phyloP scores from a whole-genome alignment of 2,329 filamentous ascomycete species.

The Colletotrichum orbiculare region DNA sequence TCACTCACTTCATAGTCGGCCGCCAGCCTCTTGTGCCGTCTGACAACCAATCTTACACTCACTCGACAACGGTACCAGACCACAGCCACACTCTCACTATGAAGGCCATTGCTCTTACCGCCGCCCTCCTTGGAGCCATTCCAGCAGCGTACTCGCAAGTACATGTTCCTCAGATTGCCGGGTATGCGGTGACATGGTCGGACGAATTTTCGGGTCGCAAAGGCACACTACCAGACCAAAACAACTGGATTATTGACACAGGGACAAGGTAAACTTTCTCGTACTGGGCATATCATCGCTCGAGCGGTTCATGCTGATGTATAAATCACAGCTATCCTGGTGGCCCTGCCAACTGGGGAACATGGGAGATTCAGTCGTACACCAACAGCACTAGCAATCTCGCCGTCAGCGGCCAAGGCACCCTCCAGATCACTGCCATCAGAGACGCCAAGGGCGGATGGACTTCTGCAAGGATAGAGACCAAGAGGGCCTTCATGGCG shows the following conservation, averaged over 20 bases:
- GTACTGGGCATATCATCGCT: too few species aligned
- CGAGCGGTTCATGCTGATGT: too few species aligned
- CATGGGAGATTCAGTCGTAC: constrained; percentile 59
- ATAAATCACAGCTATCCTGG: constrained; percentile 50
- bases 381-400: constrained; percentile 54
- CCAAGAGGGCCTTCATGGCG: constrained; percentile 45
- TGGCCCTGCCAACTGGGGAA: constrained; percentile 58
- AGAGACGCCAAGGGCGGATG: constrained; percentile 48
- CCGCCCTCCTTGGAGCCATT: neutral
- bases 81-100: too few species aligned
- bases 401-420: constrained; percentile 59
- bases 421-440: constrained; percentile 57
- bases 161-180: constrained; percentile 38
- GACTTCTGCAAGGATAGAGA: constrained; percentile 59
- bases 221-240: constrained; percentile 47
- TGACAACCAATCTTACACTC: too few species aligned
- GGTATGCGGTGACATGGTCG: constrained; percentile 53
- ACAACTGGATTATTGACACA: constrained; percentile 57
- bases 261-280: constrained; percentile 44
- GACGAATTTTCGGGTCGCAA: constrained; percentile 54
- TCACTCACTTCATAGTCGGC: too few species aligned
- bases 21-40: too few species aligned
- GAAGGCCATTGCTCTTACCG: too few species aligned
- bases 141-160: constrained; percentile 3
- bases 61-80: too few species aligned